Conservation (phyloP, 148 eudicot species). For the Mesembryanthemum crystallinum region DNA sequence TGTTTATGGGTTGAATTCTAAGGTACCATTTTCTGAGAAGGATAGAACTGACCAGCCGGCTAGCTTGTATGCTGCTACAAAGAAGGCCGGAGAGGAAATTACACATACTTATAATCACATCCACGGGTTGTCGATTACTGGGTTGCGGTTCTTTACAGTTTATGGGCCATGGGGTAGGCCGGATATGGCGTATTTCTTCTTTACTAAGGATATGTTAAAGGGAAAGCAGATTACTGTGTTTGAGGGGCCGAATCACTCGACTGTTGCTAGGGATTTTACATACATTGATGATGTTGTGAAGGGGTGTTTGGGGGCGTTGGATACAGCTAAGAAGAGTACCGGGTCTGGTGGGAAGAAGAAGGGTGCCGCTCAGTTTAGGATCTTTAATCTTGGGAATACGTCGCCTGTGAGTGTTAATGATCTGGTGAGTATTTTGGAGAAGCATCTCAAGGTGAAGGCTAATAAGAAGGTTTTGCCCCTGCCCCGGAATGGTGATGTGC, state of each 20-base stretch:
- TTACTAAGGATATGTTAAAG: constrained; percentile 61
- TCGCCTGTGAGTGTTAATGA: constrained; percentile 57
- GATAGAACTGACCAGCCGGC: constrained; percentile 73
- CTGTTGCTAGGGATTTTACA: constrained; percentile 70
- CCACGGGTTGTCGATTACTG: constrained; percentile 63
- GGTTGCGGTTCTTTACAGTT: constrained; percentile 68
- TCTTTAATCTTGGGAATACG: constrained; percentile 69
- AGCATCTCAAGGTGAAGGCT: constrained; percentile 57
- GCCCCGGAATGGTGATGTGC: constrained; percentile 78
- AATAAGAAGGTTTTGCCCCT: constrained; percentile 43
- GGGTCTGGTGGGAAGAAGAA: constrained; percentile 70
- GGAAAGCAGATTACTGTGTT: constrained; percentile 54
- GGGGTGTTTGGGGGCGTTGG: constrained; percentile 71
- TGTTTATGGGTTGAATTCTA: constrained; percentile 67
- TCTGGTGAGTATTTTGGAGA: constrained; percentile 65
- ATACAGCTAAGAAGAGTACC: constrained; percentile 70
- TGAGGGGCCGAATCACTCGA: constrained; percentile 54
- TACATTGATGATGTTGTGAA: constrained; percentile 77
- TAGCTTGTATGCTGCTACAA: constrained; percentile 73
- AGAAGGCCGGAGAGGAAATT: constrained; percentile 79
- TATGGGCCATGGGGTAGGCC: constrained; percentile 89
- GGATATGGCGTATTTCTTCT: constrained; percentile 84
- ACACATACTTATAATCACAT: constrained; percentile 74
- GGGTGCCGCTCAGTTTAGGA: constrained; percentile 59
- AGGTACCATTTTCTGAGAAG: constrained; percentile 65